These are phyloP conservation scores for Colletotrichum sp. DNA, from an alignment of 2,329 filamentous ascomycete species.

Conservation along the genomic window DNA sequence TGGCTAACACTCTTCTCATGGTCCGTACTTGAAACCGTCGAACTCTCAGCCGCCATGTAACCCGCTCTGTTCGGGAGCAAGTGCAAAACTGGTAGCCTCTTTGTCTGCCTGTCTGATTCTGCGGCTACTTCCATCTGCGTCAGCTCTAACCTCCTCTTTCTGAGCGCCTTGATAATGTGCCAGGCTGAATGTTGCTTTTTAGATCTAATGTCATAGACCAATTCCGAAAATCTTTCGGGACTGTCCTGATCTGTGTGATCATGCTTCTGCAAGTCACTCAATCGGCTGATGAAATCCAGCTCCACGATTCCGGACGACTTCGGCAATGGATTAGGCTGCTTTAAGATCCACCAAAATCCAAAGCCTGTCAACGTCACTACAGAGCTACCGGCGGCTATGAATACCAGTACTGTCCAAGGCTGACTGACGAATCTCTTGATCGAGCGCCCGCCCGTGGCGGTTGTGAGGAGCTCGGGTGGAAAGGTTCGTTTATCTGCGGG, in stretches of 20 bases:
- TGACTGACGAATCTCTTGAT: conserved; percentile 20
- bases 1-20: background rate
- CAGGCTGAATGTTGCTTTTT: background rate
- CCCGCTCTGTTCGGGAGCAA: background rate
- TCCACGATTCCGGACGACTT: conserved; percentile 5
- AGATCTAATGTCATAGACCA: background rate
- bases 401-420: conserved; percentile 24
- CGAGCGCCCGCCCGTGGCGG: conserved; percentile 21
- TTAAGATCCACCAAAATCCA: background rate
- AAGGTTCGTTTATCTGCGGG: conserved; percentile 14
- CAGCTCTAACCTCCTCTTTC: background rate
- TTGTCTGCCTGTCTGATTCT: background rate
- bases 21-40: background rate
- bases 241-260: background rate
- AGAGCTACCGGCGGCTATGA: conserved; percentile 8
- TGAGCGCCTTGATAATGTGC: background rate
- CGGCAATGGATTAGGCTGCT: background rate
- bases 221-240: background rate
- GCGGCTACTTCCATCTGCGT: background rate
- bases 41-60: background rate
- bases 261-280: background rate
- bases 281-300: background rate
- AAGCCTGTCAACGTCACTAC: background rate
- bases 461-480: conserved; percentile 17
- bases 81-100: background rate